Percentiles rank a stretch among this genome's conserved stretches.
Evolutionary conservation across 768 basidiomycete species (phyloP).

Genomic region (Leccinum subtestaceum): DNA sequence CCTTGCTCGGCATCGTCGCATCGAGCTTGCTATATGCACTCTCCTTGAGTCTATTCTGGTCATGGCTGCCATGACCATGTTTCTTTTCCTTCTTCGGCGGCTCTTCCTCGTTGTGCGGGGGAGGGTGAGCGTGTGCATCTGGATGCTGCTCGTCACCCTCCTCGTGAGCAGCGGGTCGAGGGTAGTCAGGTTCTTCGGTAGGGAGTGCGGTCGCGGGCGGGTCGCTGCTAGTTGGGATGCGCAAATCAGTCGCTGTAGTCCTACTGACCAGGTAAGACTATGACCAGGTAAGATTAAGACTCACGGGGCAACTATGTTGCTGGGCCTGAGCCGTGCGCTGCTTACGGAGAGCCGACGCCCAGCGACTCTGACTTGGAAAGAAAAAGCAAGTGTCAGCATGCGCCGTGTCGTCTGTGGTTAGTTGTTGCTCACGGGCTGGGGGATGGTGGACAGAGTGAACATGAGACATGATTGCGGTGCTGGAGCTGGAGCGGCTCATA

Average conservation of each 20-base stretch:
- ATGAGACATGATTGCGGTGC: slow-evolving; percentile 30
- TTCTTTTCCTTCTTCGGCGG: slow-evolving; percentile 49
- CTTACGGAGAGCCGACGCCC: slow-evolving; percentile 48
- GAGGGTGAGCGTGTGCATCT: slow-evolving; percentile 13
- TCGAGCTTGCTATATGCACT: slow-evolving; percentile 46
- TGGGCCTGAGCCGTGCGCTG: slow-evolving; percentile 39
- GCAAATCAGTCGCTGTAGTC: neutral
- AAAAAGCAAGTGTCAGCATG: neutral
- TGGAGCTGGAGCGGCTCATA: neutral
- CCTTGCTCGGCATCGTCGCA: slow-evolving; percentile 47
- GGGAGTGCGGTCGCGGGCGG: neutral
- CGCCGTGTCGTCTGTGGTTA: neutral
- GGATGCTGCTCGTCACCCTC: slow-evolving; percentile 31
- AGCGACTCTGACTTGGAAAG: slow-evolving; percentile 39
- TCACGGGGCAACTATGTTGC: slow-evolving; percentile 29
- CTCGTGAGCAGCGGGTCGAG: slow-evolving; percentile 46
- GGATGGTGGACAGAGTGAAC: slow-evolving; percentile 36
- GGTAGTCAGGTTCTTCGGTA: slow-evolving; percentile 43
- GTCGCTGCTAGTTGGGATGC: neutral
- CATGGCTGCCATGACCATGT: slow-evolving; percentile 34
- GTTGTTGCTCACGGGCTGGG: slow-evolving; percentile 44
- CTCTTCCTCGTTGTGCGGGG: slow-evolving; percentile 46
- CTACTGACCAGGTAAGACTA: neutral
- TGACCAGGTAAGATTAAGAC: neutral
- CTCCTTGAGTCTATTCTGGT: slow-evolving; percentile 47